Evolutionary conservation across 2,329 filamentous ascomycete genomes (phyloP).

Genomic region (Paecilomyces niveus): DNA sequence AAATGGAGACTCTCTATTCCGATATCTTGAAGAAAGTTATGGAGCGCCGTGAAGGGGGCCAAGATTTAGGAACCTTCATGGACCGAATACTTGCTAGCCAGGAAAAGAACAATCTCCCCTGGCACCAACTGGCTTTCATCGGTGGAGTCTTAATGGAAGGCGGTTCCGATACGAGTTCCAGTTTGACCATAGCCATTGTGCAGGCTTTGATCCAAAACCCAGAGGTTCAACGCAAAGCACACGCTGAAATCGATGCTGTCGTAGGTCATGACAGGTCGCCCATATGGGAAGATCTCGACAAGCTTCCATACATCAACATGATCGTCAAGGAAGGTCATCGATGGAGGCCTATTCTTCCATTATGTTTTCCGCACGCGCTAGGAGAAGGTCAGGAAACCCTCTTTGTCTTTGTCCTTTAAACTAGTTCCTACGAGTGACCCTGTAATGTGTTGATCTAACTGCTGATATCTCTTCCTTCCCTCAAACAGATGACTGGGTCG

Average conservation of each 20-base stretch:
- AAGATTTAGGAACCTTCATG: constrained; percentile 27
- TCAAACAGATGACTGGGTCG: constrained; percentile 28
- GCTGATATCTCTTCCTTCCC: too few species aligned
- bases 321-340: constrained; percentile 52
- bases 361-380: constrained; percentile 46
- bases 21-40: constrained; percentile 28
- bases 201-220: constrained; percentile 42
- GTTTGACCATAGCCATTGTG: constrained; percentile 26
- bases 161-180: constrained; percentile 35
- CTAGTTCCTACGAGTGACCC: too few species aligned
- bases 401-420: not conserved
- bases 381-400: constrained; percentile 11
- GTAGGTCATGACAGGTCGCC: constrained; percentile 44
- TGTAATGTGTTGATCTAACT: too few species aligned
- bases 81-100: constrained; percentile 41
- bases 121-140: constrained; percentile 37
- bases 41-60: constrained; percentile 19
- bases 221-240: constrained; percentile 24
- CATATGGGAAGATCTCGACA: constrained; percentile 40
- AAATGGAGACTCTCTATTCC: constrained; percentile 37
- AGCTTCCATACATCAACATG: constrained; percentile 48
- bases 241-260: constrained; percentile 44
- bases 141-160: constrained; percentile 34
- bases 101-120: constrained; percentile 20
- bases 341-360: constrained; percentile 48